phyloP scores from a whole-genome alignment of 768 basidiomycete species.

The Mycena capillaripes region DNA sequence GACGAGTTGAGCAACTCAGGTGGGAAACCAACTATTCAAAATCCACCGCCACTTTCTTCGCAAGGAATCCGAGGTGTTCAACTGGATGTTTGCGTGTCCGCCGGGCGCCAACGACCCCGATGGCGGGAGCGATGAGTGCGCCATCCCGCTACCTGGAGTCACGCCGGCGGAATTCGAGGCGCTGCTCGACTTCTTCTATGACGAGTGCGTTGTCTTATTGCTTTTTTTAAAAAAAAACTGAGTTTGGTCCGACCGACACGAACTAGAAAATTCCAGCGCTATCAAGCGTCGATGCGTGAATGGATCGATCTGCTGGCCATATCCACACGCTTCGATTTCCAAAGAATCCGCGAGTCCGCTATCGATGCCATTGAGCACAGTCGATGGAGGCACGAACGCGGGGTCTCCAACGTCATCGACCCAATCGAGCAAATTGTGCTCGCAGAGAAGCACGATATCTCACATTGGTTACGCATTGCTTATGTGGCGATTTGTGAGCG shows the following conservation, averaged over 20 bases:
- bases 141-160: constrained; percentile 51
- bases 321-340: constrained; percentile 54
- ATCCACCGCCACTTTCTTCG: constrained; percentile 56
- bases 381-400: background rate
- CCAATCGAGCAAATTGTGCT: constrained; percentile 32
- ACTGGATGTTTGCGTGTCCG: constrained; percentile 52
- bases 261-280: constrained; percentile 27
- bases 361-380: constrained; percentile 45
- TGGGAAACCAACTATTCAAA: constrained; percentile 53
- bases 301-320: constrained; percentile 59
- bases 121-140: constrained; percentile 48
- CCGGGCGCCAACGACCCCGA: constrained; percentile 41
- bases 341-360: constrained; percentile 50
- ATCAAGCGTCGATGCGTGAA: constrained; percentile 33
- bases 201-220: constrained; percentile 48
- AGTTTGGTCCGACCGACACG: background rate
- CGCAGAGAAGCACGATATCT: constrained; percentile 33
- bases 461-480: constrained; percentile 27
- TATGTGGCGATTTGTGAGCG: constrained; percentile 30
- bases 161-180: constrained; percentile 51
- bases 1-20: constrained; percentile 42
- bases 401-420: background rate
- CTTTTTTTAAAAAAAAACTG: background rate
- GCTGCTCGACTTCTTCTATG: constrained; percentile 55
- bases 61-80: constrained; percentile 55